Evolutionary conservation across 352 stramenopile species (phyloP).

Genomic region (Paralagenidium karlingii): DNA sequence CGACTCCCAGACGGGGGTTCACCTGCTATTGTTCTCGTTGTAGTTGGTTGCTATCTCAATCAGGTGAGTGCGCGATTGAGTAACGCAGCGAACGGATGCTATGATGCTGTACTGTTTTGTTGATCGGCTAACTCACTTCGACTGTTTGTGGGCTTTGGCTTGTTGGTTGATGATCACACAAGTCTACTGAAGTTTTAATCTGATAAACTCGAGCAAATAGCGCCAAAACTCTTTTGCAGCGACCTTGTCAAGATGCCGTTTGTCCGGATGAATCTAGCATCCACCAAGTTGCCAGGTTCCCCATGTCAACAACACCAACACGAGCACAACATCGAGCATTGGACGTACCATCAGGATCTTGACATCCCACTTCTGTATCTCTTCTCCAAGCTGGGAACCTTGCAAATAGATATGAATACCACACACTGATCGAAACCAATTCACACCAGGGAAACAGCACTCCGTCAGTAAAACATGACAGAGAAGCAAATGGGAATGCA

Average conservation of each 20-base stretch:
- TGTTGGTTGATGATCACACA: background rate
- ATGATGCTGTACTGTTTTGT: no score
- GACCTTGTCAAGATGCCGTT: conserved; percentile 85
- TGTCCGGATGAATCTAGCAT: conserved; percentile 77
- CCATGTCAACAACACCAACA: background rate
- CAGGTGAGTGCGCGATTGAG: no score
- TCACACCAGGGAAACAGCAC: no score
- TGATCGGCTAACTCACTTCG: no score
- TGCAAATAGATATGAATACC: conserved; percentile 80
- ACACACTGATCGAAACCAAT: no score
- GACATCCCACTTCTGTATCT: conserved; percentile 86
- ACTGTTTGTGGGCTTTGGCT: no score
- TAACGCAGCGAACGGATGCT: no score
- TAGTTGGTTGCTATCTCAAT: no score
- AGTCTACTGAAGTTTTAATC: conserved; percentile 61
- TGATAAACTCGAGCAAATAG: conserved; percentile 81
- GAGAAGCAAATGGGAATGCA: no score
- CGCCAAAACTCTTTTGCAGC: conserved; percentile 85
- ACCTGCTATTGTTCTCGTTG: no score
- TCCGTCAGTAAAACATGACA: no score
- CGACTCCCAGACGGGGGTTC: no score
- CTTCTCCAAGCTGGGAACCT: conserved; percentile 54
- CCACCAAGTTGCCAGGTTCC: background rate
- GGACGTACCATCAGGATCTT: conserved; percentile 75
- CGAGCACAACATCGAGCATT: background rate